These are phyloP conservation scores for Magnolia sinica DNA, from an alignment of 164 flowering plant genomes.

Conservation along the genomic window DNA sequence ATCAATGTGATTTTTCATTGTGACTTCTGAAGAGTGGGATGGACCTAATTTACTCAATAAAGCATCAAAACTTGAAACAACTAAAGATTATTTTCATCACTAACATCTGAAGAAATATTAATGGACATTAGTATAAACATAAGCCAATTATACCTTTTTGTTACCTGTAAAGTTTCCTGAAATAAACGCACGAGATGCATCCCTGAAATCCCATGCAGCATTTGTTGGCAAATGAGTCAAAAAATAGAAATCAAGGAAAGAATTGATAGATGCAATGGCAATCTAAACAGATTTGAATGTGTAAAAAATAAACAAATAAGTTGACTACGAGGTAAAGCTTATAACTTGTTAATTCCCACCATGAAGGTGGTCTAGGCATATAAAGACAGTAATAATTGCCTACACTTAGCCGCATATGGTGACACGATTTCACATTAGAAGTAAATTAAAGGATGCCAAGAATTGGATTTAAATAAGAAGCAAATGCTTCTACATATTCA, in stretches of 20 bases:
- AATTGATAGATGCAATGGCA: background rate
- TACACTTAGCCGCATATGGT: too few relatives aligned
- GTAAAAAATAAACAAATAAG: background rate
- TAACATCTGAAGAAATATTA: background rate
- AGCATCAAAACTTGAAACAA: background rate
- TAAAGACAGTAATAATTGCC: too few relatives aligned
- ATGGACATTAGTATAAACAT: background rate
- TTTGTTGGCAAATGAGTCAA: constrained; percentile 1
- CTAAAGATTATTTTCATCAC: background rate
- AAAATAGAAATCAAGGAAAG: background rate
- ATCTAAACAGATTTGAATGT: background rate
- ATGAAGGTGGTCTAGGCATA: too few relatives aligned
- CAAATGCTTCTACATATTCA: too few relatives aligned
- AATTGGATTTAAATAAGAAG: too few relatives aligned
- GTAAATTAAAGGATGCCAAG: too few relatives aligned
- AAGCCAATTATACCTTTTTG: background rate
- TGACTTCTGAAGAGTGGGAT: background rate
- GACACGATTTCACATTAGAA: too few relatives aligned
- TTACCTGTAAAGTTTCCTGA: constrained; percentile 93
- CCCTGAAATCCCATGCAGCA: constrained; percentile 38
- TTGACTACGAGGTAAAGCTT: too few relatives aligned
- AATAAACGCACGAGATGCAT: constrained; percentile 94
- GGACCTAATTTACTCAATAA: background rate
- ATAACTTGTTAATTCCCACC: too few relatives aligned
- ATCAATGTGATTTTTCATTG: background rate